Evolutionary conservation across 192 early-diverging fungal genomes (phyloP).

Genomic region (Coemansia sp.): DNA sequence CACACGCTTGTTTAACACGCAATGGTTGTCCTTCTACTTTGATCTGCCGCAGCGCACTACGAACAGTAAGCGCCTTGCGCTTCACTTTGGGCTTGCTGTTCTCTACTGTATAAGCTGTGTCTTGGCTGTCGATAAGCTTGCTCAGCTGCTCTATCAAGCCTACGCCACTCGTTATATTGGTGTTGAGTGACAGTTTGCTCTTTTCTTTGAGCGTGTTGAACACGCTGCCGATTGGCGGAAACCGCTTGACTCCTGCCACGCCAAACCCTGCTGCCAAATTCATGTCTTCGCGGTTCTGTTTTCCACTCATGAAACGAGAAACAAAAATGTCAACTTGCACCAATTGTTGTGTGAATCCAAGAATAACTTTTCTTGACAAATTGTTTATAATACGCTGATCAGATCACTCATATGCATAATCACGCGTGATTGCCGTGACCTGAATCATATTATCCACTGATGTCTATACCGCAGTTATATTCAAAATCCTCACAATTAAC

Average conservation of each 20-base stretch:
- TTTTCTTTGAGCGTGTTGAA: constrained; percentile 4
- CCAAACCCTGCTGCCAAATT: constrained; percentile 9
- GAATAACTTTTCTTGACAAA: not conserved
- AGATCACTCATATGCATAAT: not conserved
- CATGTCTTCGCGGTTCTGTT: not conserved
- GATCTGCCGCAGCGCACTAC: not conserved
- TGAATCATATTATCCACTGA: not conserved
- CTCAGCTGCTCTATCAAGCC: not conserved
- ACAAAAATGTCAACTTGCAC: not conserved
- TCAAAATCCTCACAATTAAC: not conserved
- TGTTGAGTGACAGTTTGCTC: not conserved
- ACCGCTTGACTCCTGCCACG: constrained; percentile 25
- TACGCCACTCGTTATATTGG: not conserved
- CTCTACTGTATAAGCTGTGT: not conserved
- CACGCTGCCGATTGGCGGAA: constrained; percentile 14
- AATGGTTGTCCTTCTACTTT: not conserved
- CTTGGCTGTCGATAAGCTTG: not conserved
- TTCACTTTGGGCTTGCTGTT: not conserved
- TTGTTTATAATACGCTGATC: not conserved
- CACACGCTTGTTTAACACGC: not conserved
- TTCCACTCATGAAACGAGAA: not conserved
- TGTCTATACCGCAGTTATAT: constrained; percentile 6
- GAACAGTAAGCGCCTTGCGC: not conserved
- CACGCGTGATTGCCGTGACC: not conserved
- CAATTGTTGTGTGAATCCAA: not conserved